Evolutionary conservation across 768 basidiomycete species (phyloP), one percentile per base, ranked within the genome.

Genomic region (Hericium coralloides): DNA sequence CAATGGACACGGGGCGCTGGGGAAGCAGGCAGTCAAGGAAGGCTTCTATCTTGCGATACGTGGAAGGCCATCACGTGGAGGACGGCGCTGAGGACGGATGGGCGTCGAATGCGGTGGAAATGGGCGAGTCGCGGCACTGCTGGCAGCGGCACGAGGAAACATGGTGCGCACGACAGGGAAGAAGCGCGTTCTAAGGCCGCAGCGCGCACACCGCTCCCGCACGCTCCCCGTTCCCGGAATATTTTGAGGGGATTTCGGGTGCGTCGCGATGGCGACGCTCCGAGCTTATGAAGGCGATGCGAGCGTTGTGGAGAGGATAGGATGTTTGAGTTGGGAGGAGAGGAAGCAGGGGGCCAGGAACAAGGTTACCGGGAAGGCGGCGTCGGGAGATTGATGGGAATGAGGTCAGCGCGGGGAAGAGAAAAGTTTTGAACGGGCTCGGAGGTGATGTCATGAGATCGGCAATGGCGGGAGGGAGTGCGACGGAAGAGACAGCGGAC

Each of bases 361-460:
- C 18, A 2, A 31, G 22, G 12, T n/a, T 6, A 31, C 15, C 15
- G 23, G 25, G 49, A 17, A 23, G 17, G 25, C 18, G 20, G 23
- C n/a, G 49, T 17, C 23, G 26, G 49, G 9, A 50, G 25, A 23
- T 20, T 45, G 53, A 39, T 37, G 52, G 31, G 52, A 37, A 18
- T 53, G 17, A 53, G 17, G 38, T 37, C 26, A 49, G n/a, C 38
- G 49, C 38, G 53, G 49, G 38, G 50, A 53, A 39, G 51, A 45
- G 20, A 17, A 25, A 38, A 2, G 41, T 45, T n/a, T 52, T 53
- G 31, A 17, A 14, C 22, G 18, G 26, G 22, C 31, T 31, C 31
- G 31, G 15, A 38, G 18, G 18, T 57, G 60, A 60, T 55, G 59
- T 60, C 55, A 60, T 36, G 53, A 36, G 45, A 57, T 25, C 49